These are phyloP conservation scores for Mortierella sp. DNA, from an alignment of 371 early-diverging fungal species.

Conservation along the genomic window DNA sequence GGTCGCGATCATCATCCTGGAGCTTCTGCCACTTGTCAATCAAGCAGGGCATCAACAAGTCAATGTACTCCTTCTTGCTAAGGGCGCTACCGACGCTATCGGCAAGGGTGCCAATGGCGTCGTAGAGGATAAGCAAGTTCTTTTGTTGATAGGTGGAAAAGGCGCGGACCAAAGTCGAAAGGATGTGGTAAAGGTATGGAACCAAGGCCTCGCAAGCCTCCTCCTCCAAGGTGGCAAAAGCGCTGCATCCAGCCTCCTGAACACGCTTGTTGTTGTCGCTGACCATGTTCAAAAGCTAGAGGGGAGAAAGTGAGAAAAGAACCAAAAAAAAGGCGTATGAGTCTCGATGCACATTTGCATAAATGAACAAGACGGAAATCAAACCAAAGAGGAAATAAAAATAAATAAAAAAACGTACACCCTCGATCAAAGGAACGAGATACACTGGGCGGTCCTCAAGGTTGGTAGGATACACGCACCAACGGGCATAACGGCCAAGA, in stretches of 20 bases:
- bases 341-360: background rate
- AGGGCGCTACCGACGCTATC: constrained; percentile 88
- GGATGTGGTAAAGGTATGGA: constrained; percentile 86
- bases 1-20: constrained; percentile 81
- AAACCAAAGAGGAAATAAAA: constrained; percentile 8
- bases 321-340: background rate
- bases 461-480: constrained; percentile 77
- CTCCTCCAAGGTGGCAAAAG: constrained; percentile 93
- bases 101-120: constrained; percentile 93
- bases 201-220: constrained; percentile 79
- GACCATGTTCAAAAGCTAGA: constrained; percentile 73
- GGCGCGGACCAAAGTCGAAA: constrained; percentile 79
- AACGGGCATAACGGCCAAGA: constrained; percentile 89
- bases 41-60: constrained; percentile 86
- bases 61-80: constrained; percentile 77
- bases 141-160: constrained; percentile 88
- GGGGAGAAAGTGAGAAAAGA: background rate
- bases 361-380: constrained; percentile 8
- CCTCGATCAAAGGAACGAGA: constrained; percentile 86
- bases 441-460: constrained; percentile 71
- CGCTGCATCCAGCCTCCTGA: constrained; percentile 95
- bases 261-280: constrained; percentile 94
- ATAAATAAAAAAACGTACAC: constrained; percentile 55
- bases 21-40: constrained; percentile 84
- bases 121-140: constrained; percentile 91